Evolutionary conservation across 345 rosid species (phyloP).

Genomic region (Citrus maxima): DNA sequence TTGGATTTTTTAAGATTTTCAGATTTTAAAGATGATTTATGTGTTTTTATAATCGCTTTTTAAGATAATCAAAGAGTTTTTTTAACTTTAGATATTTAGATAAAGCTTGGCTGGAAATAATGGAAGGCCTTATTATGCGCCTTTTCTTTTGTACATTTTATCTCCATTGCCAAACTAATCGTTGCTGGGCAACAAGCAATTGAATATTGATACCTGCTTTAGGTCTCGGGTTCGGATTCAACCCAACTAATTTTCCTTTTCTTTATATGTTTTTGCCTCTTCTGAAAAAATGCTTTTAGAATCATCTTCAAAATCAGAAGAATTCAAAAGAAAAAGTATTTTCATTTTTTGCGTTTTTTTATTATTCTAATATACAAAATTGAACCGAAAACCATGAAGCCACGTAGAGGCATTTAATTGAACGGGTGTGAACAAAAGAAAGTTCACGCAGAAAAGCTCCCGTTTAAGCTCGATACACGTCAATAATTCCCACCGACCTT

Average conservation of each 20-base stretch:
- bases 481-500: background rate
- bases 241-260: background rate
- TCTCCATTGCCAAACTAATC: background rate
- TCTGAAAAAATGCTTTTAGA: background rate
- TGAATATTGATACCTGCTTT: background rate
- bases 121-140: constrained; percentile 11
- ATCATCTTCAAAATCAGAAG: background rate
- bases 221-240: background rate
- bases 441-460: background rate
- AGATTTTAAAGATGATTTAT: too few species aligned
- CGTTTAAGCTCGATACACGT: background rate
- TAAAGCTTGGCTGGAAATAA: background rate
- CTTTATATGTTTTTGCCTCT: background rate
- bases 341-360: too few species aligned
- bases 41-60: too few species aligned
- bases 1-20: too few species aligned
- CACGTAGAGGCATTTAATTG: background rate
- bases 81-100: background rate
- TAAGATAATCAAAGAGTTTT: background rate
- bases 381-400: background rate
- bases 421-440: background rate
- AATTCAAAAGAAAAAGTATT: too few species aligned
- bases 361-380: too few species aligned
- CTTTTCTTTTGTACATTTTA: background rate
- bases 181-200: too few species aligned